phyloP scores from a whole-genome alignment of 192 early-diverging fungal genomes.

The Piromyces finnis region DNA sequence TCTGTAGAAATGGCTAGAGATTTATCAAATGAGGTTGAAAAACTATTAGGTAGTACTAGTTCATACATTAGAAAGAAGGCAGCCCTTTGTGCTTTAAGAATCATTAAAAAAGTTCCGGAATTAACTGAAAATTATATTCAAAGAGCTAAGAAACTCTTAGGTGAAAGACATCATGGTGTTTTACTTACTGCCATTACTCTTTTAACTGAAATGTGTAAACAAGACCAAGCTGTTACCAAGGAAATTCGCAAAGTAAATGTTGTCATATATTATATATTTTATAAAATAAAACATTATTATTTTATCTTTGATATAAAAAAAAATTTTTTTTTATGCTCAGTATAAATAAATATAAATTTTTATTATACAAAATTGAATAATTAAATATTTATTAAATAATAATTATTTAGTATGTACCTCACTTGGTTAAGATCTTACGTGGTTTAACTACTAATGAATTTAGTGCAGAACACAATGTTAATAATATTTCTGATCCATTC shows the following conservation, averaged over 20 bases:
- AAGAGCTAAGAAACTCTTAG: slow-evolving; percentile 50
- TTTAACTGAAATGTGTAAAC: slow-evolving; percentile 71
- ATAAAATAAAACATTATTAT: too few relatives aligned
- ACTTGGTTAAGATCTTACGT: slow-evolving; percentile 74
- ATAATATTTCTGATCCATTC: slow-evolving; percentile 93
- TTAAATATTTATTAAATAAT: too few relatives aligned
- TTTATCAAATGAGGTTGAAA: slow-evolving; percentile 82
- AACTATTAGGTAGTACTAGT: slow-evolving; percentile 73
- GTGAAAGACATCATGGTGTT: slow-evolving; percentile 91
- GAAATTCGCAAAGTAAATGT: slow-evolving; percentile 44
- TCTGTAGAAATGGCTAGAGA: slow-evolving; percentile 91
- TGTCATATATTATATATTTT: background rate
- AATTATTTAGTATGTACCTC: slow-evolving; percentile 40
- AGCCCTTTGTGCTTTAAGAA: slow-evolving; percentile 76
- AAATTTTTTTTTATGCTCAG: too few relatives aligned
- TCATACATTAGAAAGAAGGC: slow-evolving; percentile 96
- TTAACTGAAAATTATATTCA: slow-evolving; percentile 69
- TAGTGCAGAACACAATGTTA: slow-evolving; percentile 89
- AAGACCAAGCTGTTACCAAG: slow-evolving; percentile 42
- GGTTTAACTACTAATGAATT: slow-evolving; percentile 68
- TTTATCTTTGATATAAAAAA: too few relatives aligned
- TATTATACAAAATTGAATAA: too few relatives aligned
- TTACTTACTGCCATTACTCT: slow-evolving; percentile 79
- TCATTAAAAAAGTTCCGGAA: slow-evolving; percentile 86
- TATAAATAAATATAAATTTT: too few relatives aligned